These are phyloP conservation scores for Penicillium pulvis DNA, from an alignment of 495 filamentous ascomycete species.

Conservation along the genomic window DNA sequence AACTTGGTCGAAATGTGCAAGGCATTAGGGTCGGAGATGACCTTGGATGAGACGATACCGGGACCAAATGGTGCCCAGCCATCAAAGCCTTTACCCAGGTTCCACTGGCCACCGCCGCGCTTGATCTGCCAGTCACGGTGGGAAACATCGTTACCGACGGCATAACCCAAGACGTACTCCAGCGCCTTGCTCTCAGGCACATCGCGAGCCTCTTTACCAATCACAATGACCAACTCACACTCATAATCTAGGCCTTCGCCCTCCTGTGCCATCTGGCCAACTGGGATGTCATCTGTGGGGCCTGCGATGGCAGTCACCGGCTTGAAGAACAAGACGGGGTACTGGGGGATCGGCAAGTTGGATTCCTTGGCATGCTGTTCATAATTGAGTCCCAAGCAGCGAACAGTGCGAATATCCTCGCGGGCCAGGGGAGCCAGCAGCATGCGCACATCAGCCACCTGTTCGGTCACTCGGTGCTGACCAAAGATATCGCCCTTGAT, in stretches of 20 bases:
- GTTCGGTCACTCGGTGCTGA: conserved; percentile 68
- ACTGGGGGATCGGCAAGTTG: conserved; percentile 72
- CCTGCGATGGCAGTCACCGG: conserved; percentile 71
- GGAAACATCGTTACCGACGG: conserved; percentile 80
- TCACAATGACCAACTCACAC: conserved; percentile 78
- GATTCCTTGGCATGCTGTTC: conserved; percentile 78
- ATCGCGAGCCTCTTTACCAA: conserved; percentile 70
- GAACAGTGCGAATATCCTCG: conserved; percentile 70
- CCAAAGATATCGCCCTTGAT: conserved; percentile 77
- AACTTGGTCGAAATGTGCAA: conserved; percentile 67
- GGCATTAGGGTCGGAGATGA: conserved; percentile 71
- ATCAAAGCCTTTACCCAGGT: conserved; percentile 81
- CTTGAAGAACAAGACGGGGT: conserved; percentile 83
- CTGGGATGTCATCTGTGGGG: conserved; percentile 68
- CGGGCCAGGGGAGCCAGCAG: conserved; percentile 69
- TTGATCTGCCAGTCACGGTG: conserved; percentile 85
- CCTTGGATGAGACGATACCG: conserved; percentile 67
- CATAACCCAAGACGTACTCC: conserved; percentile 77
- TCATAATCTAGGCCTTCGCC: conserved; percentile 76
- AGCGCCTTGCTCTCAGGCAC: conserved; percentile 68
- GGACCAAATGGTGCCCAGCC: conserved; percentile 88
- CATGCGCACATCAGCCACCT: conserved; percentile 63
- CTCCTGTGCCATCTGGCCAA: conserved; percentile 60
- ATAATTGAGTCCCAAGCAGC: conserved; percentile 84
- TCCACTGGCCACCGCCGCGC: conserved; percentile 80